Evolutionary conservation across 371 early-diverging fungal species (phyloP).

Genomic region (Sporodiniella umbellata): DNA sequence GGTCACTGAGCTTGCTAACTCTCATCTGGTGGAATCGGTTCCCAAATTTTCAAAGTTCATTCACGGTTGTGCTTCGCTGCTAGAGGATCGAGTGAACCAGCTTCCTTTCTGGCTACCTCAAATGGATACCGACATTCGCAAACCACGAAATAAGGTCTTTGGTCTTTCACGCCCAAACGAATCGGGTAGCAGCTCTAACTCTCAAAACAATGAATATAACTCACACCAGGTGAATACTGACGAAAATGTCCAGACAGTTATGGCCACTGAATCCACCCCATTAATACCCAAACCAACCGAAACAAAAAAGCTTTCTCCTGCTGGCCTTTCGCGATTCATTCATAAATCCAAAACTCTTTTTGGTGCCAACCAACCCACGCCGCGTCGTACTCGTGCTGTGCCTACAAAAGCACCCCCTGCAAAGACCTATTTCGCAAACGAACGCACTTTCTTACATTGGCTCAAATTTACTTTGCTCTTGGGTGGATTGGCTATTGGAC

Average conservation of each 20-base stretch:
- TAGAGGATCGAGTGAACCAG: conserved; percentile 83
- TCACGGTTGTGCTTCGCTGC: conserved; percentile 94
- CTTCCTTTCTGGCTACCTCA: conserved; percentile 99
- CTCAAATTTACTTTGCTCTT: conserved; percentile 59
- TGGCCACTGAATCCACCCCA: conserved; percentile 14
- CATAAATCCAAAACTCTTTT: conserved; percentile 19
- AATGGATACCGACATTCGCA: conserved; percentile 94
- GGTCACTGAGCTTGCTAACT: conserved; percentile 90
- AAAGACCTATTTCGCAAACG: conserved; percentile 92
- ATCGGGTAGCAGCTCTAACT: conserved; percentile 14
- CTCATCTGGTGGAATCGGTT: conserved; percentile 94
- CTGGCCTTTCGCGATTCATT: conserved; percentile 16
- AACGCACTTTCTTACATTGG: conserved; percentile 87
- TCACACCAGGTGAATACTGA: conserved; percentile 1
- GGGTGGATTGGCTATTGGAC: conserved; percentile 61
- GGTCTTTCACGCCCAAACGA: conserved; percentile 36
- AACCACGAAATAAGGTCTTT: conserved; percentile 43
- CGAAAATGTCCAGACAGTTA: conserved; percentile 20
- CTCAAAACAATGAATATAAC: neutral
- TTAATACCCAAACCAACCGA: conserved; percentile 3
- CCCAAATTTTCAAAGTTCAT: conserved; percentile 99
- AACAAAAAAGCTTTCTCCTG: conserved; percentile 15
- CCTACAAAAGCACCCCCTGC: conserved; percentile 43
- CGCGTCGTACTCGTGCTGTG: conserved; percentile 3
- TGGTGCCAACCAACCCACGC: neutral